A percentile compares a stretch with the other conserved stretches of the same genome.
phyloP scores from a whole-genome alignment of 2,329 filamentous ascomycete genomes.

The Phoma sp. region DNA sequence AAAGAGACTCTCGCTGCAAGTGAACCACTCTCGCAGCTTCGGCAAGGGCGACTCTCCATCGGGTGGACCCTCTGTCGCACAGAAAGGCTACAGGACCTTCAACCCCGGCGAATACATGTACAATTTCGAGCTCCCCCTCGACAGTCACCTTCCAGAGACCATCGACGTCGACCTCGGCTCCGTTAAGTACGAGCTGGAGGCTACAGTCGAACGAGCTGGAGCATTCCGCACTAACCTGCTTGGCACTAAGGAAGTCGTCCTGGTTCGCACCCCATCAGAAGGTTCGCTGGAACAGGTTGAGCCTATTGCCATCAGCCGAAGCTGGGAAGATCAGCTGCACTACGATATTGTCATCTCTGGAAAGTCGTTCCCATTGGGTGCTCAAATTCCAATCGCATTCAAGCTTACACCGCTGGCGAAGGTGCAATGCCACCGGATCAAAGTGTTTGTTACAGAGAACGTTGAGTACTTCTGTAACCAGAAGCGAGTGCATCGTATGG shows the following conservation, averaged over 20 bases:
- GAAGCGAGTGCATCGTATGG: slow-evolving; percentile 83
- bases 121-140: slow-evolving; percentile 83
- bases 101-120: slow-evolving; percentile 76
- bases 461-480: slow-evolving; percentile 91
- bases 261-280: slow-evolving; percentile 86
- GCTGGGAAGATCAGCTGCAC: slow-evolving; percentile 94
- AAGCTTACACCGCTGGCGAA: slow-evolving; percentile 92
- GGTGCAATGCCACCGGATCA: slow-evolving; percentile 90
- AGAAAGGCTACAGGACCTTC: slow-evolving; percentile 87
- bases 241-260: slow-evolving; percentile 79
- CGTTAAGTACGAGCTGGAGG: slow-evolving; percentile 88
- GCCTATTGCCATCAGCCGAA: slow-evolving; percentile 89
- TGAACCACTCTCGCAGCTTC: slow-evolving; percentile 84
- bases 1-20: slow-evolving; percentile 78
- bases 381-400: slow-evolving; percentile 90
- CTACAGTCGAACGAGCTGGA: slow-evolving; percentile 82
- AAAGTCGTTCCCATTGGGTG: slow-evolving; percentile 89
- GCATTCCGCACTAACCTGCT: slow-evolving; percentile 89
- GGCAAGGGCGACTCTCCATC: slow-evolving; percentile 75
- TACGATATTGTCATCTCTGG: slow-evolving; percentile 97
- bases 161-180: slow-evolving; percentile 86
- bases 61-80: slow-evolving; percentile 64
- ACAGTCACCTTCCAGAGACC: slow-evolving; percentile 80
- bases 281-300: slow-evolving; percentile 89
- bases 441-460: slow-evolving; percentile 89